phyloP scores from a whole-genome alignment of 2,329 filamentous ascomycete genomes.

The Arachnomyces sp. region DNA sequence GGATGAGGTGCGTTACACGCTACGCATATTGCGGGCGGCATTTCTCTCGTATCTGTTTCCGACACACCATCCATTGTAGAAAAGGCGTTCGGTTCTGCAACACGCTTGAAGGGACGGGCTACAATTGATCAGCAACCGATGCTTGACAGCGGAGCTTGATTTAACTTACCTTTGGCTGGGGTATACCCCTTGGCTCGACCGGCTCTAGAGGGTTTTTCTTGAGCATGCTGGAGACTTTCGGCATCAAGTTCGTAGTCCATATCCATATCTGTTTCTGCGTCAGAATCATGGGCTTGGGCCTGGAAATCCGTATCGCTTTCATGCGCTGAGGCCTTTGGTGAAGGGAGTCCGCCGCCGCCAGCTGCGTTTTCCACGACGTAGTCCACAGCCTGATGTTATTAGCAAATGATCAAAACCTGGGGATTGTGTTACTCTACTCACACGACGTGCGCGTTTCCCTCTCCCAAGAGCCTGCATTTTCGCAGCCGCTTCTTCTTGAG shows the following conservation, averaged over 20 bases:
- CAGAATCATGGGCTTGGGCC: slow-evolving; percentile 15
- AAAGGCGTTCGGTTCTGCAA: slow-evolving; percentile 17
- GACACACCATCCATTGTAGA: slow-evolving; percentile 4
- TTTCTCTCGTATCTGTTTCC: neutral
- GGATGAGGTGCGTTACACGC: slow-evolving; percentile 49
- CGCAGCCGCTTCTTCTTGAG: slow-evolving; percentile 60
- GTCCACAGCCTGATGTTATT: slow-evolving; percentile 30
- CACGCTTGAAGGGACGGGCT: slow-evolving; percentile 33
- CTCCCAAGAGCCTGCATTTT: slow-evolving; percentile 72
- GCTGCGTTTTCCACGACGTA: slow-evolving; percentile 34
- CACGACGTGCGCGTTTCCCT: slow-evolving; percentile 64
- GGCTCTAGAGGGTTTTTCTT: slow-evolving; percentile 16
- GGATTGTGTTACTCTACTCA: slow-evolving; percentile 27
- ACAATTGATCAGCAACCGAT: slow-evolving; percentile 7
- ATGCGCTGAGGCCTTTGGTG: slow-evolving; percentile 2
- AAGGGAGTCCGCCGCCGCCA: slow-evolving; percentile 17
- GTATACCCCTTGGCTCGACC: slow-evolving; percentile 3
- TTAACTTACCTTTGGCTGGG: slow-evolving; percentile 14
- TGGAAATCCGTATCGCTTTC: slow-evolving; percentile 11
- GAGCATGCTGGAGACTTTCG: slow-evolving; percentile 9
- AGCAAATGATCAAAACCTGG: slow-evolving; percentile 12
- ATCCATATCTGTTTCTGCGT: slow-evolving; percentile 18
- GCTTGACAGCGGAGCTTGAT: too few species aligned
- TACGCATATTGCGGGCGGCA: slow-evolving; percentile 33
- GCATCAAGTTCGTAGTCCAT: slow-evolving; percentile 18